Base-by-base conservation (phyloP, 306 rosid genomes). In the Hippophae rhamnoides region DNA sequence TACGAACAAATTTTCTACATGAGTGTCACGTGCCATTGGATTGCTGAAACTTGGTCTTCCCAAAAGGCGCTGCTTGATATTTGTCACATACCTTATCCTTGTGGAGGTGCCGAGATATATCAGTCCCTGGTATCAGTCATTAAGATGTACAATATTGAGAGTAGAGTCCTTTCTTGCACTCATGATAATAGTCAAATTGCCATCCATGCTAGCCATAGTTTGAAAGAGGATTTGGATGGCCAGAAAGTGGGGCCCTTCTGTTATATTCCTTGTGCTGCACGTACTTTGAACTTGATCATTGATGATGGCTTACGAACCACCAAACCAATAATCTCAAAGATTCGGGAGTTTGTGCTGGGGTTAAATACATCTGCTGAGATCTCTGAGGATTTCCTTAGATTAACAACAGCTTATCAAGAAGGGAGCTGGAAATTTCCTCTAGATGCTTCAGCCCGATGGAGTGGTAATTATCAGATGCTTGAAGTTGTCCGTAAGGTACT, bases 11-110 rank as follows among this genome's bases (percentile, higher is more conserved):
- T 82, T 13, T 75, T 62, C 78, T 86, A 81, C 45, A 88, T 86
- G 99, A 88, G 99, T 52, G 84, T 93, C 62, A 82, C 94, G 1
- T 82, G 95, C 63, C 99, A 86, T 50, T 93, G 97, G 99, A 85
- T 93, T 38, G 90, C 85, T 14, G 97, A 88, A 66, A 82, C 66
- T 71, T 93, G 99, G 99, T 73, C 85, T 71, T 88, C 82, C 73
- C 90, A 83, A 49, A 93, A 85, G 74, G 69, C 79, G 74, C 86
- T 93, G 71, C 94, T 93, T 43, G 99, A 88, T 65, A 81, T 93
- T 61, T 80, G 86, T 64, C 93, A 81, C 74, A 56, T 93, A 69
- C 86, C 95, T 9, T 86, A 77, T 60, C 99, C 97, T 53, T 78
- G 86, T 70, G 90, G 90, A 52, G 79, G 74, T 64, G 69, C 81